Base-by-base conservation (phyloP, 1,139 yeast genomes). In the Yamadazyma oceani region DNA sequence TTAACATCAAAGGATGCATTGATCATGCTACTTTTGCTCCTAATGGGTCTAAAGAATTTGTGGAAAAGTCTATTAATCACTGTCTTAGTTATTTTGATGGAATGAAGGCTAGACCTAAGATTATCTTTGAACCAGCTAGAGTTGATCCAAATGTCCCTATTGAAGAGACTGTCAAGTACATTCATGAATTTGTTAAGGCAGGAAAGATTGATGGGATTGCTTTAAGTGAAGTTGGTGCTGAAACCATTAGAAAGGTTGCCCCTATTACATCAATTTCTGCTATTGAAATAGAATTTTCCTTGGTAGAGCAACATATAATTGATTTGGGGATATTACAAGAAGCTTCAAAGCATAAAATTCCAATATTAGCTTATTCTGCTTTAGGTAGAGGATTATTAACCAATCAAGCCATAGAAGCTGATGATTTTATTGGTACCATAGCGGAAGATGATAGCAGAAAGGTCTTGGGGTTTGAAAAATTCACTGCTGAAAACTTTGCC, bases 331-430 rank as follows among this genome's bases (percentile, higher is more conserved):
- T 83, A 14, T 73, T 82, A 44, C 72, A 69, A 13, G 82, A 80
- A 42, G 65, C 75, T 27, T 55, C 71, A 10, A 47, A 51, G 34
- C 54, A 55, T 27, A 66, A 66, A n/a, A 73, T 87, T 39, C 84
- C 92, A 7, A 66, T 86, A 26, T 64, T 85, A 43, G 87, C 90
- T 22, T 87, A 88, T 61, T 83, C 95, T 19, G 96, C 96, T 30
- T 68, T 88, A 44, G 82, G 88, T n/a, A 70, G 85, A 51, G 96
- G 96, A 1, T 61, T 80, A 41, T 71, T 88, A 42, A 82, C 94
- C 5, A 94, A 92, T 40, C 46, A 45, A 35, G 53, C 65, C 12
- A 72, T 78, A 40, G 73, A 64, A 31, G 55, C 70, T 9, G 63
- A 63, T 4, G 42, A 45, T 33, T 45, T 36, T 23, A 30, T 46